Base-by-base conservation (phyloP, 768 basidiomycete genomes). In the Boletus fagicola region DNA sequence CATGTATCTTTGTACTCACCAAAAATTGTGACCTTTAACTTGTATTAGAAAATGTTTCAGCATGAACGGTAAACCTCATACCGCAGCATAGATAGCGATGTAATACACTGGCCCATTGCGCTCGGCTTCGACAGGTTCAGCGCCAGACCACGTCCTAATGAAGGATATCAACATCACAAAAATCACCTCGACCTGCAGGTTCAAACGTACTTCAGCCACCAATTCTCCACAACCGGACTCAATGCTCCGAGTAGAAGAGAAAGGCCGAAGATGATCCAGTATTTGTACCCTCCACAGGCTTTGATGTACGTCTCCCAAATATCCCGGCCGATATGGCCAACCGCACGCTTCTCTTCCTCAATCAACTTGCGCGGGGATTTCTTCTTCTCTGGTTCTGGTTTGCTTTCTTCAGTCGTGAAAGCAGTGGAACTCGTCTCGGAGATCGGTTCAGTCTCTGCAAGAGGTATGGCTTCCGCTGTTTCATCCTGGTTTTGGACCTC, bases 341-440 rank as follows among this genome's bases (percentile, higher is more conserved):
- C 83, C 1, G 86, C 88, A n/a, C 90, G 80, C 58, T 81, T 83
- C 68, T 92, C 90, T 64, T 92, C 90, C 64, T 96, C 93, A 7
- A 95, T 76, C 46, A 95, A 79, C 68, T 94, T 95, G 38, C 92
- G 79, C 0, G 93, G 88, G 1, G 78, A 66, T 65, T 85, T 89
- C 68, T 79, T 83, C 68, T 78, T 82, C 57, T 72, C 68, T 11
- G 68, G 58, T 24, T 76, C 76, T n/a, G 71, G 66, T 2, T 75
- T 72, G 22, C 55, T 73, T 20, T 73, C 71, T 12, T 77, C 71
- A 18, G 65, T 65, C 35, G 75, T 65, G 15, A 76, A 61, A n/a
- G 73, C 80, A 12, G 77, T 76, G 4, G 79, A 81, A 57, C 72
- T 75, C 12, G 77, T 75, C 64, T 83, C 80, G 46, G 77, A 76